Evolutionary conservation across 306 rosid genomes (phyloP), one percentile per base, ranked within the genome.

Genomic region (Prinsepia uniflora): DNA sequence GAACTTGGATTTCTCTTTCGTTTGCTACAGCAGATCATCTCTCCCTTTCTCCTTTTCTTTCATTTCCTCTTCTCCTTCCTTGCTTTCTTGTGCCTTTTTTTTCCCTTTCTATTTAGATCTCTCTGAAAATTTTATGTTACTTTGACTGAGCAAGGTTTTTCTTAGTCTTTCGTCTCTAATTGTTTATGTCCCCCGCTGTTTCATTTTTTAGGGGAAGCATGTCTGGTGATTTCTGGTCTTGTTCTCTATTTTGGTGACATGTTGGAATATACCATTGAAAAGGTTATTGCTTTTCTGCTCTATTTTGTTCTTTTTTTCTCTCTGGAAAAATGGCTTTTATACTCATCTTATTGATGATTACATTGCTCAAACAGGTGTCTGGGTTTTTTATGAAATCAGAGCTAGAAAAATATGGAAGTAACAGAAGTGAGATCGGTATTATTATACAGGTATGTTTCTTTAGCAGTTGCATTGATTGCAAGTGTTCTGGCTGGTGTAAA

Each of bases 211-310:
- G 97, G 99, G 75, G 99, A 94, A 81, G 83, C 92, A 22, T 89
- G 88, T 76, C 72, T 94, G 84, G 89, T 87, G 76, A 80, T 96
- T 67, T 81, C 88, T 5, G 99, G 99, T 67, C 85, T 91, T 34
- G 90, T 87, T 83, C 92, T 89, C 65, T 91, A 94, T 84, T 89
- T 91, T 83, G 91, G 99, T 57, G 99, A 91, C 83, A 86, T 91
- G 95, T 54, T 89, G 81, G 73, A 85, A 59, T 85, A 83, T 69
- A 84, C 97, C 64, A 79, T 81, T 61, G 79, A 73, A 49, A 94
- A 86, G 96, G 98, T 94, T 60, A 34, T 41, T 74, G 46, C 55
- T 57, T 73, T 55, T 65, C 55, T 64, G 42, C 49, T 36, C 15
- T 39, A 17, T 55, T 24, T 74, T 63, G 17, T 8, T 68, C 7